phyloP scores from a whole-genome alignment of 345 rosid species.

The Melaleuca alternifolia region DNA sequence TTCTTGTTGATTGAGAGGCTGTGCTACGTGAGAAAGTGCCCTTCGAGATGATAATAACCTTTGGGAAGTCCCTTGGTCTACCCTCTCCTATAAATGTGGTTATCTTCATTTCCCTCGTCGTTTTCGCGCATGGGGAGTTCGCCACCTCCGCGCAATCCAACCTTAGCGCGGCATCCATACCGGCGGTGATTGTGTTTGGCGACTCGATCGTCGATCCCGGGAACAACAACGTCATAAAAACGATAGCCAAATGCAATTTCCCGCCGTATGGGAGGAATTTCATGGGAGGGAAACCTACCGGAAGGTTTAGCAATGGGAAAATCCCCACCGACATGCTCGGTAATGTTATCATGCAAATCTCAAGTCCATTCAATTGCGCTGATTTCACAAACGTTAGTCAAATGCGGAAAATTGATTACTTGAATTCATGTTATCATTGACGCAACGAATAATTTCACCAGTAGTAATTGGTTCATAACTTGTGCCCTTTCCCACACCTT shows the following conservation, averaged over 20 bases:
- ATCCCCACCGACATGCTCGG: slow-evolving; percentile 18
- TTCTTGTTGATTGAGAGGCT: not conserved
- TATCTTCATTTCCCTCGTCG: not conserved
- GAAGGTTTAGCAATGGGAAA: slow-evolving; percentile 43
- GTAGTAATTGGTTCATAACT: not conserved
- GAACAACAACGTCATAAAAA: slow-evolving; percentile 33
- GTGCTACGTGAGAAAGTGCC: not conserved
- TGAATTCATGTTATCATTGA: not conserved
- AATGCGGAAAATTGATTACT: not conserved
- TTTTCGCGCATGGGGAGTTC: not conserved
- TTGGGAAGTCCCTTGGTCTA: not conserved
- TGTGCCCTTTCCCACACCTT: not conserved
- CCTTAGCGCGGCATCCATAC: not conserved
- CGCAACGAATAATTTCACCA: not conserved
- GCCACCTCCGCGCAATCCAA: not conserved
- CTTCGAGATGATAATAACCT: not conserved
- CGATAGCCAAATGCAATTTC: slow-evolving; percentile 31
- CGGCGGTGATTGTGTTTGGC: slow-evolving; percentile 34
- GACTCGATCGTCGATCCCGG: slow-evolving; percentile 55
- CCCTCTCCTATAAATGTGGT: not conserved
- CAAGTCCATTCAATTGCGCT: not conserved
- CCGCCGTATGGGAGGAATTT: slow-evolving; percentile 48
- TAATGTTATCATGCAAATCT: not conserved
- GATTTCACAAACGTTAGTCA: not conserved
- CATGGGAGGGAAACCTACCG: slow-evolving; percentile 29